A percentile compares a stretch with the other conserved stretches of the same genome.
Conservation (phyloP, 1,139 yeast genomes). For the Magnusiomyces ingens region DNA sequence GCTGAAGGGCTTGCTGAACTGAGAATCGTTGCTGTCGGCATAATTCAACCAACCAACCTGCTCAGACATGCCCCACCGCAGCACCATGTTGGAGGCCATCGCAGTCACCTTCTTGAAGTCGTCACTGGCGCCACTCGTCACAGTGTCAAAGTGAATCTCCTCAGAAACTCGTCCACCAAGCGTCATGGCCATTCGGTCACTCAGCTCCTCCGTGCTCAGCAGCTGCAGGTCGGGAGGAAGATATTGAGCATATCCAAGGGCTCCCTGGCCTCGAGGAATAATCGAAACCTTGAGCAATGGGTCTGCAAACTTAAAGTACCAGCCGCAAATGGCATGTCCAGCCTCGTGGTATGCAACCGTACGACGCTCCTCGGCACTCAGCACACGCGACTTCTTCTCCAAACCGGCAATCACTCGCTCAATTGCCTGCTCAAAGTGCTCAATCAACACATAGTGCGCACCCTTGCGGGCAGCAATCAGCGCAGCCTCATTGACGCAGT, state of each 20-base stretch:
- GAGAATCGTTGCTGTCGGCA: slow-evolving; percentile 47
- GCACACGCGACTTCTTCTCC: slow-evolving; percentile 79
- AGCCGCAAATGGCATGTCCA: slow-evolving; percentile 97
- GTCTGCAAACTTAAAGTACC: slow-evolving; percentile 85
- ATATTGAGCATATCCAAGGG: slow-evolving; percentile 96
- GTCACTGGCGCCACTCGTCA: slow-evolving; percentile 92
- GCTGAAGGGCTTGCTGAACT: slow-evolving; percentile 79
- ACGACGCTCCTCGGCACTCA: slow-evolving; percentile 79
- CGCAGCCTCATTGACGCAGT: slow-evolving; percentile 95
- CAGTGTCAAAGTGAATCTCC: slow-evolving; percentile 81
- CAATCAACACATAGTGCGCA: slow-evolving; percentile 56
- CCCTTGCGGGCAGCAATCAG: slow-evolving; percentile 86
- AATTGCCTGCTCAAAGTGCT: slow-evolving; percentile 90
- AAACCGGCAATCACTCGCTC: slow-evolving; percentile 96
- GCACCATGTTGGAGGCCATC: slow-evolving; percentile 89
- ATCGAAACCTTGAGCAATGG: slow-evolving; percentile 92
- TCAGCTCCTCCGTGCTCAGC: slow-evolving; percentile 67
- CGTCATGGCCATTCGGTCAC: slow-evolving; percentile 91
- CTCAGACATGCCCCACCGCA: slow-evolving; percentile 82
- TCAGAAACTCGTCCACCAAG: slow-evolving; percentile 95
- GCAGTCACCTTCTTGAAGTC: slow-evolving; percentile 92
- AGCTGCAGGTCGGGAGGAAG: slow-evolving; percentile 89
- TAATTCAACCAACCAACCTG: slow-evolving; percentile 80
- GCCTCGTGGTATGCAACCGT: slow-evolving; percentile 98
- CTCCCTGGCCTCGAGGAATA: slow-evolving; percentile 94